These are phyloP conservation scores for Volvariella surrecta DNA, from an alignment of 1,284 basidiomycete genomes.

Conservation along the genomic window DNA sequence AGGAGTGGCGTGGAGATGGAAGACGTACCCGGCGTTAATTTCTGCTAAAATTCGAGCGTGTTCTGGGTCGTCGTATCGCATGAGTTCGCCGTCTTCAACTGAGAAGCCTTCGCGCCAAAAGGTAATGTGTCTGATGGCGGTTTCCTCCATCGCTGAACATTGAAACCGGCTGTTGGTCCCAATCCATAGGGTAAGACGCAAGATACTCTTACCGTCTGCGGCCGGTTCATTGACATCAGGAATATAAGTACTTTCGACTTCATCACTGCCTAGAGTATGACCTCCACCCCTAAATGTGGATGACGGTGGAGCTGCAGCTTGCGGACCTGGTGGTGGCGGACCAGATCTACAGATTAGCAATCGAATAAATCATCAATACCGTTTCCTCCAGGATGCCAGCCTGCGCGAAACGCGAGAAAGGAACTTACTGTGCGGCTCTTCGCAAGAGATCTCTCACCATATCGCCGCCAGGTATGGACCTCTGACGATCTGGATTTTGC, in stretches of 20 bases:
- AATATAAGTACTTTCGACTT: conserved; percentile 62
- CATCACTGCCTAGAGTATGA: conserved; percentile 82
- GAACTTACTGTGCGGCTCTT: conserved; percentile 71
- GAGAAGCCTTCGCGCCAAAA: conserved; percentile 96
- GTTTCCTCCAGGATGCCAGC: too few species aligned
- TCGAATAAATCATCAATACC: not conserved
- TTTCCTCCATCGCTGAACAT: conserved; percentile 33
- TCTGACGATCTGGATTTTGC: conserved; percentile 67
- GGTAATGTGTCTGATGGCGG: conserved; percentile 72
- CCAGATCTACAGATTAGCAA: conserved; percentile 28
- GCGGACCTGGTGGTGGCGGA: conserved; percentile 22
- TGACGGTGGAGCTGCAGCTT: conserved; percentile 15
- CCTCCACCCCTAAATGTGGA: conserved; percentile 61
- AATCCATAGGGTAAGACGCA: conserved; percentile 2
- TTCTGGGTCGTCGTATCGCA: conserved; percentile 78
- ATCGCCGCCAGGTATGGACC: conserved; percentile 48
- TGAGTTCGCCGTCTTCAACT: conserved; percentile 84
- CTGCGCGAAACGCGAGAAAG: not conserved
- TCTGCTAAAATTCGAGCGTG: conserved; percentile 69
- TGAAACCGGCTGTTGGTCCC: too few species aligned
- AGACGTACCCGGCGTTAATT: conserved; percentile 75
- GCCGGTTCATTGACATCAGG: conserved; percentile 53
- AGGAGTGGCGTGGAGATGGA: too few species aligned
- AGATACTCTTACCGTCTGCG: conserved; percentile 13
- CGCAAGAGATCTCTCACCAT: conserved; percentile 78